A percentile compares a stretch with the other conserved stretches of the same genome.
These are phyloP conservation scores for Aspergillus unguis DNA, from an alignment of 2,329 filamentous ascomycete genomes.

Conservation along the genomic window DNA sequence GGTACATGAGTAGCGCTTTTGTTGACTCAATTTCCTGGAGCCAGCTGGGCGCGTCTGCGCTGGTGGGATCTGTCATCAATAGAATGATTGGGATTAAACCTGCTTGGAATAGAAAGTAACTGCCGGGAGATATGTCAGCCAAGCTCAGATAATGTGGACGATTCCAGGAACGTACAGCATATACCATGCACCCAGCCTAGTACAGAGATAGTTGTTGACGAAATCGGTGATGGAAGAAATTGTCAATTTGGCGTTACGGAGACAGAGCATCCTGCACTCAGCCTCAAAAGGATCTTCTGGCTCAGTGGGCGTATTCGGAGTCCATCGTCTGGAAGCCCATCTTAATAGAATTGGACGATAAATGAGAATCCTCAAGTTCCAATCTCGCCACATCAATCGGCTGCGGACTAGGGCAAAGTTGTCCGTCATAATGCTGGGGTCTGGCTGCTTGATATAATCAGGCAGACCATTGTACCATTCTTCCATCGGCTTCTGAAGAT, in stretches of 20 bases:
- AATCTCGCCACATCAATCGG: constrained; percentile 42
- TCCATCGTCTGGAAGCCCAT: constrained; percentile 38
- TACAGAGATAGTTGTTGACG: constrained; percentile 39
- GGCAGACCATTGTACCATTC: constrained; percentile 43
- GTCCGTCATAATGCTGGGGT: constrained; percentile 32
- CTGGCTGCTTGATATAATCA: constrained; percentile 38
- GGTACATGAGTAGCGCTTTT: constrained; percentile 38
- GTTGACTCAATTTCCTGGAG: constrained; percentile 41
- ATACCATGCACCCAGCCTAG: constrained; percentile 44
- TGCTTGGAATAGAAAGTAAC: constrained; percentile 47
- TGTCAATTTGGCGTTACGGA: constrained; percentile 40
- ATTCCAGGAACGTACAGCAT: constrained; percentile 34
- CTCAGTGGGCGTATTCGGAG: constrained; percentile 26
- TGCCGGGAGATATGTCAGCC: constrained; percentile 9
- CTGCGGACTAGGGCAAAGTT: constrained; percentile 39
- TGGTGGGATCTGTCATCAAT: constrained; percentile 42
- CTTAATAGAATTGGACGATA: constrained; percentile 44
- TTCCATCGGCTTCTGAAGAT: constrained; percentile 42
- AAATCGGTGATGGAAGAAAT: constrained; percentile 43
- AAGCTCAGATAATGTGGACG: neutral
- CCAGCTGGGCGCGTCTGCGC: constrained; percentile 35
- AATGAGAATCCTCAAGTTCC: constrained; percentile 44
- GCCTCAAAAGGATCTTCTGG: constrained; percentile 37
- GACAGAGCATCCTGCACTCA: constrained; percentile 39
- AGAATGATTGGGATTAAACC: constrained; percentile 44